Conservation (phyloP, 2,329 filamentous ascomycete species). For the Microdochium bolleyi region DNA sequence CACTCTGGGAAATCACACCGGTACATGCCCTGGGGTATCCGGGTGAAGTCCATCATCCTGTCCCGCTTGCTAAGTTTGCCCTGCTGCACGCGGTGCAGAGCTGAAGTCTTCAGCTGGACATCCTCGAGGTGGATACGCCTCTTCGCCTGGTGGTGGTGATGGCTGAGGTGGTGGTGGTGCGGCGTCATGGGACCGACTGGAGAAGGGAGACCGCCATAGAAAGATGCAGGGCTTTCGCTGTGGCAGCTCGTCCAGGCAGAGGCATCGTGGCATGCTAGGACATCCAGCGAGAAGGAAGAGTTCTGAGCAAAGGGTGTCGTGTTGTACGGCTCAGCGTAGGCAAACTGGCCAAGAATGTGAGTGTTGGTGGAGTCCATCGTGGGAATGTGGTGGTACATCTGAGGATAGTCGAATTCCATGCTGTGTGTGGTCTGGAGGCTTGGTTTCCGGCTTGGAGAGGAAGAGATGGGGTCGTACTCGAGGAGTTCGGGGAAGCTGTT, state of each 20-base stretch:
- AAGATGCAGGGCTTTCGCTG: neutral
- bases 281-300: neutral
- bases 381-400: conserved; percentile 9
- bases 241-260: conserved; percentile 1
- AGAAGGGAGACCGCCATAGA: neutral
- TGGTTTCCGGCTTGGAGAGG: conserved; percentile 13
- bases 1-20: conserved; percentile 38
- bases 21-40: conserved; percentile 17
- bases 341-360: conserved; percentile 8
- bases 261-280: conserved; percentile 8
- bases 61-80: conserved; percentile 7
- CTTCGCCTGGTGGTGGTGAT: conserved; percentile 1
- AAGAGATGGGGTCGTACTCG: conserved; percentile 8
- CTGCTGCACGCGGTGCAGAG: conserved; percentile 32
- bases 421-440: conserved; percentile 9
- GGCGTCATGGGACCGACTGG: neutral
- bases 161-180: neutral
- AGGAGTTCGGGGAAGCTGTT: conserved; percentile 9
- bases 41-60: conserved; percentile 6
- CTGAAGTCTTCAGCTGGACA: conserved; percentile 33
- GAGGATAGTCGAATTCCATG: conserved; percentile 15
- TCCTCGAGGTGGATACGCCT: conserved; percentile 30
- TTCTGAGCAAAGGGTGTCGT: conserved; percentile 9
- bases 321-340: conserved; percentile 11
- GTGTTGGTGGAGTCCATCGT: conserved; percentile 7